Percentiles rank a stretch among this genome's conserved stretches.
These are phyloP conservation scores for Priceomyces haplophilus DNA, from an alignment of 805 yeast genomes.

Conservation along the genomic window DNA sequence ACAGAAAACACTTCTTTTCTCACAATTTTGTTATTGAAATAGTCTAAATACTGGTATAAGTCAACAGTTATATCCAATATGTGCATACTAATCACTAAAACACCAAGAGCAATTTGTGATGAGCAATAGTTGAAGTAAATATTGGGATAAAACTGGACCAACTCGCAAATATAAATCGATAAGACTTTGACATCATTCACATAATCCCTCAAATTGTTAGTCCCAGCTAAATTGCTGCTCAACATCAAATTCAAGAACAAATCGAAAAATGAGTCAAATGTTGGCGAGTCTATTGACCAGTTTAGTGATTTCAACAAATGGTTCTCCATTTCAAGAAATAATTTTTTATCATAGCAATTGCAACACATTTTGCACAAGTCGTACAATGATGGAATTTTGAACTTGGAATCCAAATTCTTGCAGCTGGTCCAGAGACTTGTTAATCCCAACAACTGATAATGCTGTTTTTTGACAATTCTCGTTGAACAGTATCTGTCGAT, in stretches of 20 bases:
- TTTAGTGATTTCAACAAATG: slow-evolving; percentile 59
- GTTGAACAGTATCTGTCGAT: slow-evolving; percentile 45
- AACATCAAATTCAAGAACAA: slow-evolving; percentile 46
- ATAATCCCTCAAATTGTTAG: slow-evolving; percentile 25
- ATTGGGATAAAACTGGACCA: slow-evolving; percentile 60
- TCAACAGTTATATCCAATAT: slow-evolving; percentile 33
- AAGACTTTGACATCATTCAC: slow-evolving; percentile 51
- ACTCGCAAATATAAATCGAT: slow-evolving; percentile 61
- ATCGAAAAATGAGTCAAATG: slow-evolving; percentile 64
- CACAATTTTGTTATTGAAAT: slow-evolving; percentile 16
- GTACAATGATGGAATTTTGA: slow-evolving; percentile 53
- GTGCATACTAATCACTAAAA: slow-evolving; percentile 42
- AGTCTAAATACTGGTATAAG: slow-evolving; percentile 17
- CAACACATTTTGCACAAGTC: slow-evolving; percentile 56
- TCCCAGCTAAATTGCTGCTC: slow-evolving; percentile 22
- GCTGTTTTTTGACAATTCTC: slow-evolving; percentile 44
- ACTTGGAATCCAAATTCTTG: slow-evolving; percentile 51
- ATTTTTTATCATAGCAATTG: slow-evolving; percentile 51
- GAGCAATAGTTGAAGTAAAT: slow-evolving; percentile 56
- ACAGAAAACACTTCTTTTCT: slow-evolving; percentile 19
- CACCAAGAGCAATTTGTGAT: slow-evolving; percentile 45
- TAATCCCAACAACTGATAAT: slow-evolving; percentile 43
- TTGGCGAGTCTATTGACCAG: slow-evolving; percentile 63
- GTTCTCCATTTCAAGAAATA: slow-evolving; percentile 66
- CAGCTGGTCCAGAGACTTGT: slow-evolving; percentile 45